phyloP scores from a whole-genome alignment of 768 basidiomycete genomes.

The Hygrophoropsis aurantiaca region DNA sequence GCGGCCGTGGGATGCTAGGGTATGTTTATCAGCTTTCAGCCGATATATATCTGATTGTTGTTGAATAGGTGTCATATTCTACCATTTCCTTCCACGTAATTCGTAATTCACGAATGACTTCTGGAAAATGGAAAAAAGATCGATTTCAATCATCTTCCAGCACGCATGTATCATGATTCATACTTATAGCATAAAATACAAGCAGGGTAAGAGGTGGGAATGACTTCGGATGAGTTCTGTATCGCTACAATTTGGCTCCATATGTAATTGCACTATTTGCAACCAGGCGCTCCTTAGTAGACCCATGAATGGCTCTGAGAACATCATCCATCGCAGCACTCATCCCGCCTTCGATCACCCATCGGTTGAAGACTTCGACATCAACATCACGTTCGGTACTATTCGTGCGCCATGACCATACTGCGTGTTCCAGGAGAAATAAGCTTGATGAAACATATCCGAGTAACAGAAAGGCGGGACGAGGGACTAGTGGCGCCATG shows the following conservation, averaged over 20 bases:
- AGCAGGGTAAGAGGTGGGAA: neutral
- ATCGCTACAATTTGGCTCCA: conserved; percentile 17
- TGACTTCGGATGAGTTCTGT: neutral
- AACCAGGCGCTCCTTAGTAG: conserved; percentile 4
- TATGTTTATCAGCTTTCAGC: conserved; percentile 33
- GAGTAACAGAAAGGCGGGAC: conserved; percentile 58
- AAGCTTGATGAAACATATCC: conserved; percentile 53
- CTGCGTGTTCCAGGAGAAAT: conserved; percentile 67
- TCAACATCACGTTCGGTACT: conserved; percentile 40
- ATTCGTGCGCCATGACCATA: conserved; percentile 48
- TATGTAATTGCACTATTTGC: conserved; percentile 18
- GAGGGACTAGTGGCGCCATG: conserved; percentile 47
- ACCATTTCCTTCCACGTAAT: conserved; percentile 36
- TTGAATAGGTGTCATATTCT: conserved; percentile 59
- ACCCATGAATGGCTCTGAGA: neutral
- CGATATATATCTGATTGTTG: neutral
- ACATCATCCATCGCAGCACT: conserved; percentile 27
- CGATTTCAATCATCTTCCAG: no score
- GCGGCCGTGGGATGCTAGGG: conserved; percentile 85
- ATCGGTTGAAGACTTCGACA: conserved; percentile 52
- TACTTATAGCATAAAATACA: neutral
- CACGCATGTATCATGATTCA: no score
- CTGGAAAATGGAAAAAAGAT: no score
- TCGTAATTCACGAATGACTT: no score
- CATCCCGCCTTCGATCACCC: conserved; percentile 43